Evolutionary conservation across 768 basidiomycete species (phyloP), one percentile per base, ranked within the genome.

Genomic region (Hygrocybe punicea): DNA sequence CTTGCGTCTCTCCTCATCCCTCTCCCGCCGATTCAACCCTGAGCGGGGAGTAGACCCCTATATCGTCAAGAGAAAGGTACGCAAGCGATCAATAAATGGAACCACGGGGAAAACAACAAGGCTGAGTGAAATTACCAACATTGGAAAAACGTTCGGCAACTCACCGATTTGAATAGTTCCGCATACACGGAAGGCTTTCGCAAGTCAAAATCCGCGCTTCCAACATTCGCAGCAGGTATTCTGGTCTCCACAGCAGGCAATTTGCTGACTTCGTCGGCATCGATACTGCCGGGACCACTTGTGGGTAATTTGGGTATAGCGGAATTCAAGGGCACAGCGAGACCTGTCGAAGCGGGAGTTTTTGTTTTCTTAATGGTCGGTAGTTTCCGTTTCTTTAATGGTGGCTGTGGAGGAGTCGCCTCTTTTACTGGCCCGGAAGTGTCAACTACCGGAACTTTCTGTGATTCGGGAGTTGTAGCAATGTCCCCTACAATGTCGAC

Each of bases 311-410:
- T 58, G 23, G 65, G 52, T 44, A 24, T 49, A 16, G 71, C 60
- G 37, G 67, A 67, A 17, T 69, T 33, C 4, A 63, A 60, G 1
- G 69, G 57, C 14, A 67, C 58, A 10, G 64, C 48, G 8, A 67
- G 50, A n/a, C 66, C 62, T 9, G 55, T 25, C 13, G 49, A 16
- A 3, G 39, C 45, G 50, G 49, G 60, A n/a, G 57, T 19, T 67
- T 86, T 85, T 69, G 76, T 82, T 72, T 87, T 86, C 74, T 81
- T 86, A 59, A 87, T 87, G n/a, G 80, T 71, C 0, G 86, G 84
- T 19, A 85, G 74, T 65, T 87, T 89, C 37, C 75, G 79, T 67
- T 84, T 87, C 74, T 82, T 85, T n/a, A 69, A 65, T n/a, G 74
- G 73, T 17, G 75, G 69, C 56, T 65, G 62, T 57, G n/a, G 65